Conservation (phyloP, 306 rosid species). For the Acacia crassicarpa region DNA sequence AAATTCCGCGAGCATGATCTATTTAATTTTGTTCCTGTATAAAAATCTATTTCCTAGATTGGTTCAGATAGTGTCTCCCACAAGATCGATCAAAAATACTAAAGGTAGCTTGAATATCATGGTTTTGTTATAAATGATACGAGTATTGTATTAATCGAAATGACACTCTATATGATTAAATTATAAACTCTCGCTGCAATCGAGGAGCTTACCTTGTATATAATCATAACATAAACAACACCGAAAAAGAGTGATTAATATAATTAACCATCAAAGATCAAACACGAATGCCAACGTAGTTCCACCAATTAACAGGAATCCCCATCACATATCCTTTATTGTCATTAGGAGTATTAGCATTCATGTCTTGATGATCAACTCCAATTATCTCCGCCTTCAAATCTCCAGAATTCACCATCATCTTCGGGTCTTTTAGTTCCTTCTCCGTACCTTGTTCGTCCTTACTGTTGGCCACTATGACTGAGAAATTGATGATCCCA, state of each 20-base stretch:
- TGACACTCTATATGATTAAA: too few relatives aligned
- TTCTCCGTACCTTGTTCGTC: background rate
- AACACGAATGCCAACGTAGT: background rate
- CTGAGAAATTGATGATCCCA: constrained; percentile 56
- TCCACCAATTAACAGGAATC: constrained; percentile 22
- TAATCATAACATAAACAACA: background rate
- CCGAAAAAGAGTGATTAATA: background rate
- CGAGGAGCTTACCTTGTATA: too few relatives aligned
- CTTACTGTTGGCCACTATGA: constrained; percentile 20
- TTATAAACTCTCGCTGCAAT: too few relatives aligned
- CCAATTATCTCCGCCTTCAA: background rate
- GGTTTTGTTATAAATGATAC: too few relatives aligned
- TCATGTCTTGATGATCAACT: background rate
- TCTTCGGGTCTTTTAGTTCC: background rate
- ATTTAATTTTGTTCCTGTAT: too few relatives aligned
- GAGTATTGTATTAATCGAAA: too few relatives aligned
- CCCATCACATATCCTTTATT: background rate
- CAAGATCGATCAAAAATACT: too few relatives aligned
- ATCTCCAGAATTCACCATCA: background rate
- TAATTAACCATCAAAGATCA: background rate
- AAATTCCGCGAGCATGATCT: too few relatives aligned
- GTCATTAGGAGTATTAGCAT: background rate
- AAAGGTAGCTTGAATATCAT: too few relatives aligned
- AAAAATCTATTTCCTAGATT: too few relatives aligned
- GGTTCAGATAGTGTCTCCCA: too few relatives aligned